These are phyloP conservation scores for Pseudocercospora cruenta DNA, from an alignment of 2,329 filamentous ascomycete species.

Conservation along the genomic window DNA sequence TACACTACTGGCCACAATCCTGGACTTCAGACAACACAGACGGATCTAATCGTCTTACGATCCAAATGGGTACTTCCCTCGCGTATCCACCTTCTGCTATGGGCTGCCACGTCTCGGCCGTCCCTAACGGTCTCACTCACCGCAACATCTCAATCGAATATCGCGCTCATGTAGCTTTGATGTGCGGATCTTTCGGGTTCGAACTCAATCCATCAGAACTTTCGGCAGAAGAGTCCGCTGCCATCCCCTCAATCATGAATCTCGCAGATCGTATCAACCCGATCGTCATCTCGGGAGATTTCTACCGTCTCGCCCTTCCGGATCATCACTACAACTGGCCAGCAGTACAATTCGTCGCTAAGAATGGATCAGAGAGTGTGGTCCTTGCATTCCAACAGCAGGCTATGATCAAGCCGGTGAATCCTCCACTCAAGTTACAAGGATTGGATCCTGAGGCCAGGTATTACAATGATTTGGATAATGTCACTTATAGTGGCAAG, in stretches of 20 bases:
- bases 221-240: conserved; percentile 54
- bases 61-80: conserved; percentile 67
- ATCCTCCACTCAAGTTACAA: conserved; percentile 58
- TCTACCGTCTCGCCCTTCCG: conserved; percentile 63
- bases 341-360: conserved; percentile 61
- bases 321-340: conserved; percentile 64
- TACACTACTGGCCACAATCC: conserved; percentile 67
- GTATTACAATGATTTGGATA: conserved; percentile 57
- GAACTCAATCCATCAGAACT: conserved; percentile 63
- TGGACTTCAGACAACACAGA: conserved; percentile 71
- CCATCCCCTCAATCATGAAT: conserved; percentile 59
- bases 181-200: conserved; percentile 69
- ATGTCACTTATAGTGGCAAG: conserved; percentile 58
- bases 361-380: conserved; percentile 54
- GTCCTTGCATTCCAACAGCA: conserved; percentile 65
- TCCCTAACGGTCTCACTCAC: conserved; percentile 62
- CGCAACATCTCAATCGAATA: conserved; percentile 62
- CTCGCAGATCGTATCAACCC: conserved; percentile 62
- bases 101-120: conserved; percentile 66
- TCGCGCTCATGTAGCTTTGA: conserved; percentile 68
- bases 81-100: conserved; percentile 66
- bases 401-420: conserved; percentile 56
- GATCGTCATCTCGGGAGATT: conserved; percentile 60
- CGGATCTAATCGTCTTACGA: conserved; percentile 62
- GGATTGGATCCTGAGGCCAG: conserved; percentile 59